These are phyloP conservation scores for Saururus chinensis DNA, from an alignment of 164 flowering plant genomes.

Conservation along the genomic window DNA sequence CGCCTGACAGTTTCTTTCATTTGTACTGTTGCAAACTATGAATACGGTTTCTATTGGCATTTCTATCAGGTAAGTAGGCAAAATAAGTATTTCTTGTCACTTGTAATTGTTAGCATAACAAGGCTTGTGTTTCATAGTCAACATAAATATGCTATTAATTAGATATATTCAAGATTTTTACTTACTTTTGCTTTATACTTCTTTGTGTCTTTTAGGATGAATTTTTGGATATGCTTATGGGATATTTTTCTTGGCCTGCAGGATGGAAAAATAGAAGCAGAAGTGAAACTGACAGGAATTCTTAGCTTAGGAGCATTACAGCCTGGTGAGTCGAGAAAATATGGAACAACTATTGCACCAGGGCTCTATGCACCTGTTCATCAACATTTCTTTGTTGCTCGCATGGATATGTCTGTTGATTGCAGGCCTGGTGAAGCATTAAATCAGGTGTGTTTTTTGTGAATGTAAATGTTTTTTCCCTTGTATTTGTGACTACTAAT, in stretches of 20 bases:
- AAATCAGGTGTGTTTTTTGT: constrained; percentile 48
- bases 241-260: constrained; percentile 11
- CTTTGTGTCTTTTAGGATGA: too few species aligned
- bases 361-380: constrained; percentile 93
- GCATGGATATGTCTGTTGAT: constrained; percentile 91
- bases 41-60: constrained; percentile 91
- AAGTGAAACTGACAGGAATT: constrained; percentile 84
- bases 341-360: constrained; percentile 88
- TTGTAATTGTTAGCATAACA: not conserved
- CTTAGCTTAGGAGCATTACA: constrained; percentile 82
- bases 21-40: constrained; percentile 88
- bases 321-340: constrained; percentile 75
- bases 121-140: not conserved
- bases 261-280: constrained; percentile 94
- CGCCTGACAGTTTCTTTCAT: constrained; percentile 67
- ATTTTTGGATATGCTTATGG: not conserved
- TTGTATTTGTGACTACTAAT: not conserved
- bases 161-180: too few species aligned
- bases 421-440: constrained; percentile 77
- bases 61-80: constrained; percentile 60
- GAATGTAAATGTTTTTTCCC: not conserved
- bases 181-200: too few species aligned
- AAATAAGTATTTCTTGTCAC: not conserved
- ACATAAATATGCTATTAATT: too few species aligned
- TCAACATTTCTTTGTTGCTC: constrained; percentile 87